phyloP scores from a whole-genome alignment of 805 yeast genomes.

The Candida berthetii region DNA sequence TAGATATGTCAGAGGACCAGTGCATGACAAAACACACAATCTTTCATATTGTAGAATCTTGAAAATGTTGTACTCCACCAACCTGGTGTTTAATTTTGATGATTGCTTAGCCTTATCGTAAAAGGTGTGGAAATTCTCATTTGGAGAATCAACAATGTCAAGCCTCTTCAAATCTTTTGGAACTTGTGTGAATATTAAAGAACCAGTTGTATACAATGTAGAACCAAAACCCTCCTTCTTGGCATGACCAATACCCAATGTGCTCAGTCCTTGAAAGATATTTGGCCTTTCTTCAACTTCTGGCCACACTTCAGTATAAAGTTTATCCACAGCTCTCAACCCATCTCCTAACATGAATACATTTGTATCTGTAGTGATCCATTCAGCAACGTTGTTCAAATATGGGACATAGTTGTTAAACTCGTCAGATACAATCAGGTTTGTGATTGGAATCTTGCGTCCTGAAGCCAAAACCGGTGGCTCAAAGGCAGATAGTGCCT shows the following conservation, averaged over 20 bases:
- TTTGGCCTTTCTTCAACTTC: conserved; percentile 39
- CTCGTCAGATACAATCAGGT: conserved; percentile 61
- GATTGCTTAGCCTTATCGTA: conserved; percentile 16
- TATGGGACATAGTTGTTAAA: conserved; percentile 49
- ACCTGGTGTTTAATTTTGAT: conserved; percentile 24
- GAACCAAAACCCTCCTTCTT: conserved; percentile 26
- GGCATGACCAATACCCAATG: conserved; percentile 57
- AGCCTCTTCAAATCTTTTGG: conserved; percentile 25
- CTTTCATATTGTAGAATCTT: conserved; percentile 56
- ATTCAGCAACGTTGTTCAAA: conserved; percentile 34
- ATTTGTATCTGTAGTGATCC: conserved; percentile 40
- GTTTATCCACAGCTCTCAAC: conserved; percentile 52
- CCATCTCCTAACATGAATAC: conserved; percentile 67
- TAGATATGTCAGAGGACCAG: conserved; percentile 65
- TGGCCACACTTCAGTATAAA: conserved; percentile 52
- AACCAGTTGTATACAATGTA: conserved; percentile 53
- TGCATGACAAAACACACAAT: conserved; percentile 59
- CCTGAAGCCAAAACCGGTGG: conserved; percentile 25
- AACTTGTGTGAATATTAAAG: conserved; percentile 39
- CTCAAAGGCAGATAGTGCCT: conserved; percentile 24
- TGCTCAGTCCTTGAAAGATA: conserved; percentile 39
- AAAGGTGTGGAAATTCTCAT: conserved; percentile 2
- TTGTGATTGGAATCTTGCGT: conserved; percentile 28
- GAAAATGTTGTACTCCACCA: conserved; percentile 27
- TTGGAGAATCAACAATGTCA: neutral